Base-by-base conservation (phyloP, 2,329 filamentous ascomycete species). In the Hypoxylon sp. region DNA sequence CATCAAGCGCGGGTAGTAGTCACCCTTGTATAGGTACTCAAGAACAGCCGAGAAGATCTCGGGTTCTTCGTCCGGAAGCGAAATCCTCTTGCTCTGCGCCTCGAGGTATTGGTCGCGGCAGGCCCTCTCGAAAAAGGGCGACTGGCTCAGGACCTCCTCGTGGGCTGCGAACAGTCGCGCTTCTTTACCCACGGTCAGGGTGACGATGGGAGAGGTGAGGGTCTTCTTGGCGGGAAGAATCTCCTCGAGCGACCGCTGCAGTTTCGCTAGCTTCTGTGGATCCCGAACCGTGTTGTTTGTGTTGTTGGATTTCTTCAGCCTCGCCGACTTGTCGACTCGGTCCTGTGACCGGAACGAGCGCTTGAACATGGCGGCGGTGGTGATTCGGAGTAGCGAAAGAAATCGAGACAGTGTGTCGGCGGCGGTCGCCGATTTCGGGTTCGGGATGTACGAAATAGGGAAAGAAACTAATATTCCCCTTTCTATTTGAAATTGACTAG, bases 11-110 rank as follows among this genome's bases (percentile, higher is more conserved):
- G 94, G 94, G 80, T 92, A 96, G 83, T 97, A 97, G 85, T 97
- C 93, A 72, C 92, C 93, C 84, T 96, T 97, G 90, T 97, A 97
- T 72, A 97, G 89, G 80, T 94, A 97, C 84, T 97, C 94, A 82
- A 97, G 93, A 75, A 97, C 85, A 76, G 91, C 94, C 78, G 93
- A 96, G 81, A 97, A 92, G 79, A 96, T 87, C 84, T 97, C 93
- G 72, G 94, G 93, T 83, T 97, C 93, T 85, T 92, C 91, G 75
- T 87, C 84, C 70, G 84, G 84, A 75, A 87, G 91, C 84, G 84
- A 91, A 84, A 87, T 90, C 80, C 87, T 93, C 88, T 88, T 92
- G 87, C 83, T 92, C 89, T 85, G 88, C 82, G 81, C 85, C 77
- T 91, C 90, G 79, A 90, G 86, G 82, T 91, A 91, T 78, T 91